Base-by-base conservation (phyloP, 176 grass and related monocot species). In the Miscanthus lutarioriparius region DNA sequence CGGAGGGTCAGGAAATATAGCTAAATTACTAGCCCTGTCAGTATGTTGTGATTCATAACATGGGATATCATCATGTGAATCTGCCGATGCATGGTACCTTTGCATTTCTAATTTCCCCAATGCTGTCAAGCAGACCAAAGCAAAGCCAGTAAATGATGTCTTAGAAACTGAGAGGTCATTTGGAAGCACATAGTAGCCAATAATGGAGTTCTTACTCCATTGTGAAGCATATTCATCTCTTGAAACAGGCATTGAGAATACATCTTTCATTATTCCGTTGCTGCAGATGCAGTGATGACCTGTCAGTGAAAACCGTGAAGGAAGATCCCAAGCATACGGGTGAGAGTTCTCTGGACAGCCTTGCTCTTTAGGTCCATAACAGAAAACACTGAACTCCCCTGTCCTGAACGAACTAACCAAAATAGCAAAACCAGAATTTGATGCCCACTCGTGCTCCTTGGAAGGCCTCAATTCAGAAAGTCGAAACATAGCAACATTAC, bases 101-200 rank as follows among this genome's bases (percentile, higher is more conserved):
- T 92, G 93, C 86, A 98, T 86, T 76, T 95, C 91, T 86, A 98
- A 85, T 65, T 77, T 98, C 64, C 96, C 91, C 23, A 37, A 72
- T 58, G 84, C 83, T 72, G 73, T 92, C 66, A 98, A 64, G 20
- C 87, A 88, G 41, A 98, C 88, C 78, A 98, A 76, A 82, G 74
- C 80, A 95, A 98, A 95, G 14, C 87, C 90, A 75, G 43, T 7
- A 53, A 69, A 71, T n/a, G 58, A 76, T 77, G 87, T 79, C 78
- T 89, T 64, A 6, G 20, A 69, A 30, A 76, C 38, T 40, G 90
- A 79, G 23, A 87, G 28, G 32, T 93, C 25, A 1, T 39, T 72
- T 43, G 93, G 91, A 85, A 96, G 84, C 48, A 94, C 69, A 66
- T 65, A 90, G 81, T 95, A 92, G 9, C 91, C 96, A 85, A 86